These are phyloP conservation scores for Zygosaccharomyces rouxii DNA, from an alignment of 805 yeast genomes.

Conservation along the genomic window DNA sequence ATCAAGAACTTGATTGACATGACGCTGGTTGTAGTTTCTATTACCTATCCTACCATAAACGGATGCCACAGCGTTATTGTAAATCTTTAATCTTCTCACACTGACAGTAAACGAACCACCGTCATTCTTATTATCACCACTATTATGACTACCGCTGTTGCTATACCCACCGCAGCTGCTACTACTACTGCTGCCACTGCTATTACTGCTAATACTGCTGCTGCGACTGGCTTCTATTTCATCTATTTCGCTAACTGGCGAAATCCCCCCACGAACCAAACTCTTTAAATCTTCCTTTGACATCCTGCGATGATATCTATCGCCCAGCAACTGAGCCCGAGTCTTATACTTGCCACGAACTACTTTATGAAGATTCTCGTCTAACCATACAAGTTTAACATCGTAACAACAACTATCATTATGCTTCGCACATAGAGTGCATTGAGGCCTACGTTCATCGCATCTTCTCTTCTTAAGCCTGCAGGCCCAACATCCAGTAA, in stretches of 20 bases:
- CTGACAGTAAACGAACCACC: constrained; percentile 28
- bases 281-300: constrained; percentile 1
- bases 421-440: constrained; percentile 28
- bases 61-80: constrained; percentile 26
- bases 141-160: constrained; percentile 2
- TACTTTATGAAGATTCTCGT: constrained; percentile 23
- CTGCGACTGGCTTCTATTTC: neutral
- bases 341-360: constrained; percentile 3
- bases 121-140: constrained; percentile 4
- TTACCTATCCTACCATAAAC: constrained; percentile 18
- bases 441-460: constrained; percentile 29
- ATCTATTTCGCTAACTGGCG: neutral
- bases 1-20: constrained; percentile 22
- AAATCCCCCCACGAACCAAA: neutral
- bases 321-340: neutral
- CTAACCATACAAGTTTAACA: constrained; percentile 30
- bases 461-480: constrained; percentile 33
- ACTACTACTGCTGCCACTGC: neutral
- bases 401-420: constrained; percentile 30
- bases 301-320: neutral
- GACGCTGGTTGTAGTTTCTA: constrained; percentile 20
- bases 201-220: neutral
- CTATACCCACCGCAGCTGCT: neutral
- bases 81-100: constrained; percentile 30
- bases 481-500: constrained; percentile 37